Base-by-base conservation (phyloP, 768 basidiomycete genomes). In the Pisolithus marmoratus region DNA sequence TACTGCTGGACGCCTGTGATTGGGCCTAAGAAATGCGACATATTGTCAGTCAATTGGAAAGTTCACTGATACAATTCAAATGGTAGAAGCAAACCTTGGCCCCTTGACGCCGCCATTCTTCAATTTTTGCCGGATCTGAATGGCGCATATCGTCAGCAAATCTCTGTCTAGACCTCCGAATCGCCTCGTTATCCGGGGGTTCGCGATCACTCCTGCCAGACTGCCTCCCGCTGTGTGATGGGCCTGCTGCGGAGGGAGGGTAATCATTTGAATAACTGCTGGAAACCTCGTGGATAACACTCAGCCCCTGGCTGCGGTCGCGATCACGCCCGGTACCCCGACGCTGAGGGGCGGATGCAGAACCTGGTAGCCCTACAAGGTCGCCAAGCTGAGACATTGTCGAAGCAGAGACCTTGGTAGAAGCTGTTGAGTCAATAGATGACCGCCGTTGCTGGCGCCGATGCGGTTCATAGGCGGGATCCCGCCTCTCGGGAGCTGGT, bases 91-190 rank as follows among this genome's bases (percentile, higher is more conserved):
- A 2, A 34, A n/a, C 31, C 20, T 17, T 19, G 12, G 59, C 52
- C 22, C 58, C 50, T 20, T 61, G 54, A 23, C 49, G 60, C 44
- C 71, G 52, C 70, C 70, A 72, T n/a, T 58, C 54, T 24, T 70
- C 70, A 3, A 60, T 46, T 47, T 58, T 54, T 3, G 62, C 51
- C 29, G 70, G 67, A 49, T 71, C 53, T 8, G 70, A 71, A 50
- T 71, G 66, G 36, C 70, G 59, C 26, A 72, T 44, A n/a, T 64
- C 65, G 19, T 71, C 71, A 19, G 70, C 70, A 8, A 71, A 49
- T 17, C 55, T 50, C 14, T 71, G 70, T 6, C 63, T 71, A 24
- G 58, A 29, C 41, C 43, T 55, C 44, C 54, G 53, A 7, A 56
- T 55, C 20, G 63, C 67, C 17, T 48, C 54, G 4, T 59, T 60